Base-by-base conservation (phyloP, 805 yeast genomes). In the Cephaloascus fragrans region DNA sequence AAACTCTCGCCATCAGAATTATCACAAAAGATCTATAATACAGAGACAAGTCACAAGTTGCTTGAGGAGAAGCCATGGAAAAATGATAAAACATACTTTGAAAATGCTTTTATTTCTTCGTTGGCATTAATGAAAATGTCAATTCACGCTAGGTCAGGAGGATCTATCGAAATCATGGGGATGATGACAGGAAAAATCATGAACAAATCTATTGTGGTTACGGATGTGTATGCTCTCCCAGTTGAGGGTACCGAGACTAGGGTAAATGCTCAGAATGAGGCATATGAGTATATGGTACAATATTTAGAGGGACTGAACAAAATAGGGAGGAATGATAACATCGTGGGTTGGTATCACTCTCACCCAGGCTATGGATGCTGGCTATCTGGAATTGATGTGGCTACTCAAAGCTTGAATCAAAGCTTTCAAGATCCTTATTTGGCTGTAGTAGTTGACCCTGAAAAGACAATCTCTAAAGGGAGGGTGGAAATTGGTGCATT, bases 341-440 rank as follows among this genome's bases (percentile, higher is more conserved):
- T 90, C 18, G 85, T 93, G 14, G 98, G 98, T 8, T 90, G 98
- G 98, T 90, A 93, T 59, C 97, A 70, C 58, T 87, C 90, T 4
- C 98, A 90, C 57, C 98, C 98, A 0, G 96, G 96, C 0, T 90
- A 88, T 57, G 97, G 96, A 15, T 89, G 97, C 56, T 90, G 97
- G 96, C 60, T 90, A 34, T 80, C 93, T 39, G 94, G 93, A 3
- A 87, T 90, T 32, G 97, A 90, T 59, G 95, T 93, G 26, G 80
- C 84, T 35, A 90, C 97, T 0, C 97, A 90, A 55, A 59, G 67
- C 18, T 69, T 87, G 53, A 87, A 89, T 50, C 97, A 88, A 59
- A 77, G 74, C 41, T 87, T 79, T 53, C 96, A 88, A 56, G 97
- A 88, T 50, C 97, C 97, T 1, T 88, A 84, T 52, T 64, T 88